Base-by-base conservation (phyloP, 2,329 filamentous ascomycete genomes). In the Elsinoe necatrix region DNA sequence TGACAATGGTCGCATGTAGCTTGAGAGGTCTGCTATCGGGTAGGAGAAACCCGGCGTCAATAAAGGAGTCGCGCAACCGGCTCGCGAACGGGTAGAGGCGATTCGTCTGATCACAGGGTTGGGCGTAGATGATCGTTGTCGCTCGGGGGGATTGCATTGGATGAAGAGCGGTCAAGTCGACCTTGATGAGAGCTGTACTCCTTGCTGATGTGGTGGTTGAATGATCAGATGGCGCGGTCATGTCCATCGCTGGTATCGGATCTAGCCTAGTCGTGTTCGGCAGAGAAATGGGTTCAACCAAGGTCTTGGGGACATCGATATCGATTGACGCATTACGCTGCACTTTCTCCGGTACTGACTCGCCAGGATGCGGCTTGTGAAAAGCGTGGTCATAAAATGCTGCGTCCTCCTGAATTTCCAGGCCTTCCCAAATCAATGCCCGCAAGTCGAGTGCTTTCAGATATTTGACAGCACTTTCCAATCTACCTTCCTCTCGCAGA, bases 1-100 rank as follows among this genome's bases (percentile, higher is more conserved):
- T 95, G 52, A 93, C 72, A 3, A 96, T 73, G 0, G 92, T 96
- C 16, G 88, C 89, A 67, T 96, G 92, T 54, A 96, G 71, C 18
- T 87, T 78, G 60, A 96, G 69, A 5, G 82, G 79, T 56, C 88
- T 74, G 11, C 73, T 71, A 23, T 87, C 84, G 1, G 75, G 71
- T 0, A 75, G 66, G 65, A 90, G 72, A 8, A 87, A 69, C 1
- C 76, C 82, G 0, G 73, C 73, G 1, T 79, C 72, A 16, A 71
- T 71, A 63, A 91, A 89, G 1, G 63, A 61, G 0, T 71, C 65
- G 59, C 77, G 73, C 12, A 89, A 65, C n/a, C 66, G 67, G 61
- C 80, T 70, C 61, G 82, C 84, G 65, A 89, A 85, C 1, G 67
- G 63, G 27, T 75, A 70, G 2, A 91, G 70, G 0, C 75, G 67